Base-by-base conservation (phyloP, 2,329 filamentous ascomycete species). In the Xylogone sp. region DNA sequence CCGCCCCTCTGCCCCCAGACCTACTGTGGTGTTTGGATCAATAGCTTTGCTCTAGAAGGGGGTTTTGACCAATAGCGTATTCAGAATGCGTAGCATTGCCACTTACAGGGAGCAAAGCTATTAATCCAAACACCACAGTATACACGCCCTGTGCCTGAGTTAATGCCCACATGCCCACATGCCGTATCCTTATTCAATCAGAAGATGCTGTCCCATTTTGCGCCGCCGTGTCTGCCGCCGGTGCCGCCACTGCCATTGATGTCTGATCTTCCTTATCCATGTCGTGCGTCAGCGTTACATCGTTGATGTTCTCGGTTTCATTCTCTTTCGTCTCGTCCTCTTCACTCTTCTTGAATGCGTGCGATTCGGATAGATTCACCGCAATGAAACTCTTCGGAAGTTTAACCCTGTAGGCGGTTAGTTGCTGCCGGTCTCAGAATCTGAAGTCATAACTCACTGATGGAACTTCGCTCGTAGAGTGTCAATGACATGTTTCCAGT, bases 401-500 rank as follows among this genome's bases (percentile, higher is more conserved):
- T 57, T 67, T 66, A 43, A 68, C 65, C 48, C 65, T 67, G 45
- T 47, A 43, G n/a, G 43, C n/a, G 10, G 48, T 46, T 24, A 42
- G 34, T 48, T 48, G 29, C 60, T 46, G 58, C 49, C 43, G 19
- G 19, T 29, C 19, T 46, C 20, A 24, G 22, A 24, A 3, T 19
- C 4, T 39, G 2, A 49, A 22, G 13, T 18, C 12, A 18, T 4
- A 53, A 77, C 87, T 74, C 78, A 93, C 88, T 91, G 91, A 65
- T 96, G 89, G 66, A 99, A 97, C 64, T 96, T 97, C 46, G 89
- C 93, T 59, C 92, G 84, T 57, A 99, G 75, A 1, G 92, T 97
- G 71, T 96, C 92, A 59, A 99, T 89, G n/a, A 99, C 89, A 62
- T 93, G 83, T 71, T 95, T 93, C 93, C 94, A 99, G 69, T 99